Conservation (phyloP, 1,284 basidiomycete genomes). For the Psilocybe mexicana region DNA sequence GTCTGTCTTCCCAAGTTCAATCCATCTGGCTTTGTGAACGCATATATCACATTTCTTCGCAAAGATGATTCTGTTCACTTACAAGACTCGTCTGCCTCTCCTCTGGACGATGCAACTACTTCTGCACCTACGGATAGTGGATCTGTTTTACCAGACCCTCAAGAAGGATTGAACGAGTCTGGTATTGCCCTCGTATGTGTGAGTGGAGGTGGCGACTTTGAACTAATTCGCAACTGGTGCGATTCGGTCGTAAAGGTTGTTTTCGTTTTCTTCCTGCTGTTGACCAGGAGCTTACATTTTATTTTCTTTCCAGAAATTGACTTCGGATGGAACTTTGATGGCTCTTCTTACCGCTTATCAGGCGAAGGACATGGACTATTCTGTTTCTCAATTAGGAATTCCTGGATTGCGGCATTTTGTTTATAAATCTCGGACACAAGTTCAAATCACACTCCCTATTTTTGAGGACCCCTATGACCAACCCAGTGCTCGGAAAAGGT, state of each 20-base stretch:
- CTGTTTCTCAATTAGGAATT: slow-evolving; percentile 73
- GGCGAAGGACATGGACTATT: slow-evolving; percentile 59
- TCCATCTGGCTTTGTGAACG: slow-evolving; percentile 87
- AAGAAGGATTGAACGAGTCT: slow-evolving; percentile 29
- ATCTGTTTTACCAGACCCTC: slow-evolving; percentile 15
- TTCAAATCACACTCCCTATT: slow-evolving; percentile 83
- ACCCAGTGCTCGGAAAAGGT: slow-evolving; percentile 61
- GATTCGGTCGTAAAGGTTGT: slow-evolving; percentile 53
- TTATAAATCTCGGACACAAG: slow-evolving; percentile 87
- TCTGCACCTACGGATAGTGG: slow-evolving; percentile 6
- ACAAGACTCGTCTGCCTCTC: slow-evolving; percentile 7
- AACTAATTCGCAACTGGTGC: slow-evolving; percentile 71
- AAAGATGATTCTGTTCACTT: slow-evolving; percentile 31
- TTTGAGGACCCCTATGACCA: slow-evolving; percentile 84
- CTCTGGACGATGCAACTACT: slow-evolving; percentile 7
- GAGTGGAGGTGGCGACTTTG: slow-evolving; percentile 69
- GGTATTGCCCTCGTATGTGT: slow-evolving; percentile 66
- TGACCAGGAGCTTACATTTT: slow-evolving; percentile 1
- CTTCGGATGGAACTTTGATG: slow-evolving; percentile 57
- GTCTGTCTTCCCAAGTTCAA: slow-evolving; percentile 97
- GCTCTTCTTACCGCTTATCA: slow-evolving; percentile 47
- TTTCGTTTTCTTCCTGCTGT: background rate
- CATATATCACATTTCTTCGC: slow-evolving; percentile 77
- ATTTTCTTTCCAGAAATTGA: slow-evolving; percentile 50
- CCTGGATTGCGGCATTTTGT: slow-evolving; percentile 92